phyloP scores from a whole-genome alignment of 495 filamentous ascomycete species.

The Lophiotrema nucula region DNA sequence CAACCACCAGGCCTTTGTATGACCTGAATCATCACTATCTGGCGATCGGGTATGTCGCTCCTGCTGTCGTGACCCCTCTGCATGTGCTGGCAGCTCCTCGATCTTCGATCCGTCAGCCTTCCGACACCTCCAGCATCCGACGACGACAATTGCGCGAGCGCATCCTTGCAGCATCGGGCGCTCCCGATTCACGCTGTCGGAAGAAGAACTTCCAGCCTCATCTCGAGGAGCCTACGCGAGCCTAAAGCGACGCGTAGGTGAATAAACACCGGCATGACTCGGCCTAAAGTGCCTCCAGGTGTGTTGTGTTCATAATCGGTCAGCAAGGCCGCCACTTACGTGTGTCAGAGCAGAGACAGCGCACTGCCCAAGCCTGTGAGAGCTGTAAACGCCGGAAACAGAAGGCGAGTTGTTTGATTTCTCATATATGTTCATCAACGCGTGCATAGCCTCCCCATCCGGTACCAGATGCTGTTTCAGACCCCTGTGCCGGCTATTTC shows the following conservation, averaged over 20 bases:
- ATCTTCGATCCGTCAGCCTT: neutral
- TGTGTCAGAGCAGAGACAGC: constrained; percentile 53
- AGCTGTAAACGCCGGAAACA: constrained; percentile 78
- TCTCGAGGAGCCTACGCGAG: neutral
- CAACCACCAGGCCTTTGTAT: constrained; percentile 3
- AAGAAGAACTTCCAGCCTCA: constrained; percentile 15
- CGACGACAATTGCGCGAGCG: too few species aligned
- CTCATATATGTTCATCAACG: constrained; percentile 20
- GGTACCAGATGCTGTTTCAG: too few species aligned
- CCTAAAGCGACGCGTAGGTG: neutral
- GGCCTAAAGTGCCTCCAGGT: constrained; percentile 60
- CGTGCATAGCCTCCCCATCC: too few species aligned
- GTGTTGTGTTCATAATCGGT: neutral
- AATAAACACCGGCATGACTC: constrained; percentile 49
- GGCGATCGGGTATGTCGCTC: neutral
- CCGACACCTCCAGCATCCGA: neutral
- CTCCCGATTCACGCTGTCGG: constrained; percentile 3
- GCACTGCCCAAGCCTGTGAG: constrained; percentile 68
- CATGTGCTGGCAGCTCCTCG: neutral
- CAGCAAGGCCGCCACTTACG: neutral
- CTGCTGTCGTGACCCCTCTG: neutral
- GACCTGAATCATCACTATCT: neutral
- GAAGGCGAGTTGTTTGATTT: constrained; percentile 53
- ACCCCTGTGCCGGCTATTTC: too few species aligned
- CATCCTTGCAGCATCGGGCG: neutral